These are phyloP conservation scores for Xanthoconium separans DNA, from an alignment of 1,284 basidiomycete genomes.

Conservation along the genomic window DNA sequence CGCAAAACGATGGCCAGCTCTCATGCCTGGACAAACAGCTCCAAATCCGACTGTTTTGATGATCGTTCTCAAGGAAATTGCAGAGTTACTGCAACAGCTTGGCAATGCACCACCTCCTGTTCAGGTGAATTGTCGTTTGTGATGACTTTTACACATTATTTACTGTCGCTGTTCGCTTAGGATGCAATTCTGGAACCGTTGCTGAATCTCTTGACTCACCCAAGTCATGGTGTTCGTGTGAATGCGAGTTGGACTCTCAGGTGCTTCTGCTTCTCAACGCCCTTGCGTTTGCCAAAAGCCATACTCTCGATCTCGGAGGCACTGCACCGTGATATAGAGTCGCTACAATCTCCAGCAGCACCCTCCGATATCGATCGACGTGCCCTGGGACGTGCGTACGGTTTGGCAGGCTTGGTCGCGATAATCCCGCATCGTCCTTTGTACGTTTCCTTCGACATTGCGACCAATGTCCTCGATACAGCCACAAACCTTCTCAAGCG, in stretches of 20 bases:
- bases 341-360: slow-evolving; percentile 65
- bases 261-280: slow-evolving; percentile 88
- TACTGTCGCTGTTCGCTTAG: slow-evolving; percentile 33
- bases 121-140: slow-evolving; percentile 51
- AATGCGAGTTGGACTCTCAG: slow-evolving; percentile 86
- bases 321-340: slow-evolving; percentile 80
- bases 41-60: slow-evolving; percentile 74
- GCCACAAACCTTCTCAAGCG: slow-evolving; percentile 89
- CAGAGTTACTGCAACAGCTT: slow-evolving; percentile 84
- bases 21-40: slow-evolving; percentile 82
- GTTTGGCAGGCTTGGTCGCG: slow-evolving; percentile 84
- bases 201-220: slow-evolving; percentile 83
- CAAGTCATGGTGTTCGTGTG: slow-evolving; percentile 83
- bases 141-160: slow-evolving; percentile 1
- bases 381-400: slow-evolving; percentile 85
- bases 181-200: slow-evolving; percentile 88
- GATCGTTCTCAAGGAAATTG: slow-evolving; percentile 80
- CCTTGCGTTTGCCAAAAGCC: slow-evolving; percentile 78
- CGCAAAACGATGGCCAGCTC: slow-evolving; percentile 88
- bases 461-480: slow-evolving; percentile 87
- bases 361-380: slow-evolving; percentile 73
- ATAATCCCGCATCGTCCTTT: slow-evolving; percentile 86
- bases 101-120: slow-evolving; percentile 91
- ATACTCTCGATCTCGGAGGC: slow-evolving; percentile 75
- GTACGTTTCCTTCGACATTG: slow-evolving; percentile 94